These are phyloP conservation scores for Solanum pinnatisectum DNA, from an alignment of 257 asterid genomes.

Conservation along the genomic window DNA sequence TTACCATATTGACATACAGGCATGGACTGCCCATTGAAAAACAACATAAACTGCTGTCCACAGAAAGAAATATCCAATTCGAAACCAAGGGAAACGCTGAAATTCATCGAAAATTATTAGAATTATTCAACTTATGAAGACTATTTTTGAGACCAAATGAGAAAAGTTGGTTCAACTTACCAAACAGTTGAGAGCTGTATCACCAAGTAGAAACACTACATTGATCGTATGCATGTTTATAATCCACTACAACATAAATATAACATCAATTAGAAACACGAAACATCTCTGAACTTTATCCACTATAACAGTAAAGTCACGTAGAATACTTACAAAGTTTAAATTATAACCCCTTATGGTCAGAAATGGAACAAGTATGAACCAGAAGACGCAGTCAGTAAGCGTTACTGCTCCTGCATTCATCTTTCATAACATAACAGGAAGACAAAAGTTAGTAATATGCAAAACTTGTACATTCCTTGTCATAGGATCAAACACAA, in stretches of 20 bases:
- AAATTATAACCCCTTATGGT: conserved; percentile 61
- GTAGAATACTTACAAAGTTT: conserved; percentile 59
- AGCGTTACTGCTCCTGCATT: conserved; percentile 92
- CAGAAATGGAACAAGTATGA: conserved; percentile 80
- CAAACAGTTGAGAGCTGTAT: conserved; percentile 72
- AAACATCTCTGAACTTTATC: neutral
- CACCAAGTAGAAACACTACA: conserved; percentile 75
- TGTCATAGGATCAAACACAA: neutral
- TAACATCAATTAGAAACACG: neutral
- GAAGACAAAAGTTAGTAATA: neutral
- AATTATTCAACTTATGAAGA: neutral
- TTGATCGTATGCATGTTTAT: conserved; percentile 89
- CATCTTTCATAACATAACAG: conserved; percentile 31
- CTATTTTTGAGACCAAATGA: neutral
- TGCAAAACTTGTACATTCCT: neutral
- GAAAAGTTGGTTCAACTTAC: conserved; percentile 23
- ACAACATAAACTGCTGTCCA: conserved; percentile 74
- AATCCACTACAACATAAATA: conserved; percentile 46
- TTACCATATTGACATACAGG: conserved; percentile 66
- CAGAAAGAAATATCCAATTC: conserved; percentile 70
- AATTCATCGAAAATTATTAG: neutral
- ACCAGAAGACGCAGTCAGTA: conserved; percentile 88
- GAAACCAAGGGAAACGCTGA: conserved; percentile 94
- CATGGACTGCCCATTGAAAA: conserved; percentile 83
- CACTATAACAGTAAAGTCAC: neutral